Evolutionary conservation across 805 yeast species (phyloP).

Genomic region (Candida awuae): DNA sequence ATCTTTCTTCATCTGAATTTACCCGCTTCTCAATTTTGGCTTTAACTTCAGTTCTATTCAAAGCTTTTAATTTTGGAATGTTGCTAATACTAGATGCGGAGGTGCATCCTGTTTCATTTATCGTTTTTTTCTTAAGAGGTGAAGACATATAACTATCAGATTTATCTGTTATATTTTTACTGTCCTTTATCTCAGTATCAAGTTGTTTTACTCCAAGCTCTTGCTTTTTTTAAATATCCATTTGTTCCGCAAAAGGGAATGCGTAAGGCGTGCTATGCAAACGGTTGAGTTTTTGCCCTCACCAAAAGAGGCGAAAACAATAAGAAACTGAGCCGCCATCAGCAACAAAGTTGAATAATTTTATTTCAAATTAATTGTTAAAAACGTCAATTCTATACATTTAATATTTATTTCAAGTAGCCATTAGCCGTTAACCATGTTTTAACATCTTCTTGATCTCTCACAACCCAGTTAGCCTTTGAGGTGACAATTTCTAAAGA

Average conservation of each 20-base stretch:
- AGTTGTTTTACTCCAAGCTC: too few species aligned
- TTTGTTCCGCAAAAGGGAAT: too few species aligned
- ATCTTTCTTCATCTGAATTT: neutral
- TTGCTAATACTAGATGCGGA: neutral
- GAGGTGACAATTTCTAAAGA: conserved; percentile 49
- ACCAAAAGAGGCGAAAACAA: too few species aligned
- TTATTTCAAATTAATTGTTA: neutral
- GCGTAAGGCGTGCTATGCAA: too few species aligned
- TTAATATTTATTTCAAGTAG: conserved; percentile 13
- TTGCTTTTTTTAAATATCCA: too few species aligned
- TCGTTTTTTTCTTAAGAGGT: neutral
- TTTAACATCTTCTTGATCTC: conserved; percentile 40
- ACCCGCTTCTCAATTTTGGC: neutral
- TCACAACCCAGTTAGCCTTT: conserved; percentile 45
- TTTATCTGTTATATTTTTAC: too few species aligned
- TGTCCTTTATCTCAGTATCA: too few species aligned
- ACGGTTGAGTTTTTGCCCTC: too few species aligned
- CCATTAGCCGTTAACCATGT: conserved; percentile 34
- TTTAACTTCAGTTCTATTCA: neutral
- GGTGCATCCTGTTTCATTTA: neutral
- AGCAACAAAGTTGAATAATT: too few species aligned
- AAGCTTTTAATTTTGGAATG: neutral
- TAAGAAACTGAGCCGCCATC: too few species aligned
- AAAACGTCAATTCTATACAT: neutral
- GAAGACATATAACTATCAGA: too few species aligned